Evolutionary conservation across 768 basidiomycete genomes (phyloP).

Genomic region (Sutorius australiensis): DNA sequence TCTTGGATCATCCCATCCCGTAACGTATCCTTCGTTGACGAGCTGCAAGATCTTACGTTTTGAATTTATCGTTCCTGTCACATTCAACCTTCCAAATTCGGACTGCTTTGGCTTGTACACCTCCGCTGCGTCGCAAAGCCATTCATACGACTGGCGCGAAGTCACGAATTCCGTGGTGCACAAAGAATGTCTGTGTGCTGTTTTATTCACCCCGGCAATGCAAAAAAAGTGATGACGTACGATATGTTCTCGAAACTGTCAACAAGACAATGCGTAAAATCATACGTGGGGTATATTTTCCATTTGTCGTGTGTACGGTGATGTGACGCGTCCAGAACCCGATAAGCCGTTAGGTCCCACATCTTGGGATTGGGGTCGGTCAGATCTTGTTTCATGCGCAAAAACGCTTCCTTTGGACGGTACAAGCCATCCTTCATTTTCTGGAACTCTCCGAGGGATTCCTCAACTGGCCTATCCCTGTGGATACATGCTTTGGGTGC

Average conservation of each 20-base stretch:
- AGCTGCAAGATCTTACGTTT: conserved; percentile 92
- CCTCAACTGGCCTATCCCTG: conserved; percentile 77
- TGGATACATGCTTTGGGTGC: conserved; percentile 84
- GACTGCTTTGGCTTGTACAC: conserved; percentile 97
- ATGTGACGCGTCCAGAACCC: conserved; percentile 86
- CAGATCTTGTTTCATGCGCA: conserved; percentile 97
- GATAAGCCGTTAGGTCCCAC: conserved; percentile 99
- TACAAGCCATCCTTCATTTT: conserved; percentile 91
- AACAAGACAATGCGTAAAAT: conserved; percentile 96
- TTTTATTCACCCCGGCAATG: not conserved
- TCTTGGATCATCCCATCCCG: conserved; percentile 96
- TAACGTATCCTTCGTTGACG: conserved; percentile 80
- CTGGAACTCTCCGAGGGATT: conserved; percentile 85
- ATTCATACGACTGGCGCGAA: conserved; percentile 96
- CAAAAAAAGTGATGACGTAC: conserved; percentile 47
- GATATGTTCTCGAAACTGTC: conserved; percentile 99
- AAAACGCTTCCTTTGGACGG: conserved; percentile 84
- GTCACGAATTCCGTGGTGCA: conserved; percentile 96
- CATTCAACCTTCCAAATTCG: conserved; percentile 89
- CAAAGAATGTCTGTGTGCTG: conserved; percentile 74
- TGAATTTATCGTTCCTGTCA: conserved; percentile 94
- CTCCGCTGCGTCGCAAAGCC: conserved; percentile 97
- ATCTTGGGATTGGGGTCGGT: conserved; percentile 93
- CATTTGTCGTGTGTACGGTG: conserved; percentile 92
- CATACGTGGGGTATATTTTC: conserved; percentile 98